Evolutionary conservation across 306 rosid species (phyloP).

Genomic region (Crataegus laevigata): DNA sequence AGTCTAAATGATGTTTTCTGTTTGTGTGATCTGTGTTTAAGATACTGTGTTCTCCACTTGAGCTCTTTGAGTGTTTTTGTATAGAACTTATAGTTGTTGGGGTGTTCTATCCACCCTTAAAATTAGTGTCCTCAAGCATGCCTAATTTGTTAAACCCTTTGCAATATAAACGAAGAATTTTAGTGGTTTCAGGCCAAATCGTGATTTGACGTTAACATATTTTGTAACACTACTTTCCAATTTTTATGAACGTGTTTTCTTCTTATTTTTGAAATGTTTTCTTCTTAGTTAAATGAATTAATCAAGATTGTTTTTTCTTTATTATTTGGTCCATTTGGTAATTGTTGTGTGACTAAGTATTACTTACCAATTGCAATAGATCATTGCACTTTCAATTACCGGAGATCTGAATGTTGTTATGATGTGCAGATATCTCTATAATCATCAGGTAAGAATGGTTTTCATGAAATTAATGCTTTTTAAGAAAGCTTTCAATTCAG

Average conservation of each 20-base stretch:
- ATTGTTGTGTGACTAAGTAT: background rate
- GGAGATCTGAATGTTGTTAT: slow-evolving; percentile 31
- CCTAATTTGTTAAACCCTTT: background rate
- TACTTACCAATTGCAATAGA: slow-evolving; percentile 11
- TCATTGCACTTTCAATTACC: slow-evolving; percentile 27
- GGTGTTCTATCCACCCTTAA: background rate
- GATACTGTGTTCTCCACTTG: background rate
- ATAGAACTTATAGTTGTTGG: background rate
- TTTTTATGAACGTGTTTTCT: background rate
- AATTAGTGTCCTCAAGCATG: background rate
- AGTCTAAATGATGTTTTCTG: background rate
- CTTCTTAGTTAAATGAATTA: background rate
- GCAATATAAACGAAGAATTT: background rate
- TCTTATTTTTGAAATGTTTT: too few relatives aligned
- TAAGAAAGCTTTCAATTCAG: background rate
- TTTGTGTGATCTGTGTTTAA: background rate
- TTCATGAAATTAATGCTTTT: background rate
- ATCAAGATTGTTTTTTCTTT: background rate
- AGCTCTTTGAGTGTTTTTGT: too few relatives aligned
- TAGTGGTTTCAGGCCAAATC: background rate
- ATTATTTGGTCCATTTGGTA: background rate
- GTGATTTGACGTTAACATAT: background rate
- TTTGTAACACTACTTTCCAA: background rate
- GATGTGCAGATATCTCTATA: slow-evolving; percentile 27
- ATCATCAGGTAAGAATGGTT: slow-evolving; percentile 29